Evolutionary conservation across 352 stramenopile genomes (phyloP), one percentile per base, ranked within the genome.

Genomic region (Phytophthora cajani): DNA sequence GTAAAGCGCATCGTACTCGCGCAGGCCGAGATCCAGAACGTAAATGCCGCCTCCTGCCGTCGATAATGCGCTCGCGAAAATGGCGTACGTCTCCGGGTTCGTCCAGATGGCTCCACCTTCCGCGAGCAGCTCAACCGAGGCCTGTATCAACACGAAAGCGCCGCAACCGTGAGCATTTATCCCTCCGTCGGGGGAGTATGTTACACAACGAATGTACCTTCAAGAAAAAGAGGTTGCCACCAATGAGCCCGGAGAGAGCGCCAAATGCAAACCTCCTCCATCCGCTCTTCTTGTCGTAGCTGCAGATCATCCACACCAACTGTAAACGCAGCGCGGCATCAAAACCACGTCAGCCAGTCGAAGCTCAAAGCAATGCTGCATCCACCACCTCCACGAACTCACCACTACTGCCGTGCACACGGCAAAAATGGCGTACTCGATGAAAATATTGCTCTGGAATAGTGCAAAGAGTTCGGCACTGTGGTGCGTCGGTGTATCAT

Each of bases 1-100:
- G 68, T 94, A 93, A 36, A 96, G 77, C 16, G 88, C 88, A n/a
- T 96, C 88, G 65, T 96, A 96, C 71, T 96, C 87, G 30, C 85
- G 84, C 49, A 96, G 62, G 4, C 87, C 87, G 6, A 82, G 74
- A 64, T 96, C 80, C 7, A 96, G 64, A 1, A 96, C 77, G 71
- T 92, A 96, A 53, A 96, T 95, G 25, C 88, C 88, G 6, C 87
- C 82, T 3, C 87, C 87, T 30, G 88, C 87, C 17, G 84, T 80
- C 3, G 81, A 88, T 32, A 96, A 74, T 38, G 88, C 86, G 6
- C 75, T 68, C 0, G 65, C 66, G 33, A 96, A 79, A 77, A 96
- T 94, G 49, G 85, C 32, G 62, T 94, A 96, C 19, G 87, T 96
- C 69, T 92, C 87, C 3, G 75, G 52, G 16, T 82, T 77, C 11